phyloP scores from a whole-genome alignment of 352 stramenopile genomes.

The Phytophthora aleatoria region DNA sequence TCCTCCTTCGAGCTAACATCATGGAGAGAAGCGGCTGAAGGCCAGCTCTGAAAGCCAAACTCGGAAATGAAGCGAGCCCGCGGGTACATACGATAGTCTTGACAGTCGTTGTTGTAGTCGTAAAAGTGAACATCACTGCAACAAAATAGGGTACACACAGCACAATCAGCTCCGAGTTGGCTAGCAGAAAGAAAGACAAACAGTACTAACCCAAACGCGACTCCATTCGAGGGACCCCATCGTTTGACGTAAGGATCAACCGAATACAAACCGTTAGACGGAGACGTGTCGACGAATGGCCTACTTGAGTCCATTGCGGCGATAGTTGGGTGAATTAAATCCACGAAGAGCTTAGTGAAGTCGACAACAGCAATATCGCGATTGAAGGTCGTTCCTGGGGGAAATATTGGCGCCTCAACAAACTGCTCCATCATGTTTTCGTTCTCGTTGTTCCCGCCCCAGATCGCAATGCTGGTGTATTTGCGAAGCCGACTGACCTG shows the following conservation, averaged over 20 bases:
- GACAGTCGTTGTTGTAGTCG: slow-evolving; percentile 82
- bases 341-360: slow-evolving; percentile 84
- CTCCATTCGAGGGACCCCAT: slow-evolving; percentile 66
- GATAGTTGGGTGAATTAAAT: slow-evolving; percentile 67
- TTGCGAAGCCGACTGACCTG: slow-evolving; percentile 72
- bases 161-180: slow-evolving; percentile 7
- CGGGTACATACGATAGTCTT: slow-evolving; percentile 73
- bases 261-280: slow-evolving; percentile 84
- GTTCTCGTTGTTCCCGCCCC: slow-evolving; percentile 93
- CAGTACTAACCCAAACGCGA: slow-evolving; percentile 56
- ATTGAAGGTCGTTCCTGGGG: slow-evolving; percentile 56
- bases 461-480: slow-evolving; percentile 87
- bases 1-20: slow-evolving; percentile 57
- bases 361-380: slow-evolving; percentile 79
- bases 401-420: slow-evolving; percentile 57
- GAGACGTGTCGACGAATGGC: slow-evolving; percentile 87
- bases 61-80: slow-evolving; percentile 83
- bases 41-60: slow-evolving; percentile 86
- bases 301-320: slow-evolving; percentile 50
- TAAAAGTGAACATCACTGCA: slow-evolving; percentile 88
- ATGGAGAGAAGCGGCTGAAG: slow-evolving; percentile 56
- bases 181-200: not conserved
- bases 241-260: slow-evolving; percentile 82
- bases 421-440: slow-evolving; percentile 89
- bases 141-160: not conserved